Conservation (phyloP, 495 filamentous ascomycete genomes). For the Talaromyces adpressus region DNA sequence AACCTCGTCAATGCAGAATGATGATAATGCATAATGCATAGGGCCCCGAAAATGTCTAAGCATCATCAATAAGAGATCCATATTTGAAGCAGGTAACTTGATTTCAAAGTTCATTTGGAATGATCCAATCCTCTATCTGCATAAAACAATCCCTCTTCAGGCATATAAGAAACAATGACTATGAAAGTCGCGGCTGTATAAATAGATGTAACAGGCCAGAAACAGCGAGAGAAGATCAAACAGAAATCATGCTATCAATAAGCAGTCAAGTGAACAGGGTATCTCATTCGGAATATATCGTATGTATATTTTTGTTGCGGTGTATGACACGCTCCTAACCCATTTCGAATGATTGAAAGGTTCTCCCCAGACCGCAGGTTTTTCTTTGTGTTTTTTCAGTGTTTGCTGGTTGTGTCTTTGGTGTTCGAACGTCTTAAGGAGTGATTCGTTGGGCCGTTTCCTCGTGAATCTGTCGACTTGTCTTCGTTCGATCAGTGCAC, state of each 20-base stretch:
- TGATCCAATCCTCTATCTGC: not conserved
- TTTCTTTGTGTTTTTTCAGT: not conserved
- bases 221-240: not conserved
- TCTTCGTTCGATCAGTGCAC: not conserved
- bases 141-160: not conserved
- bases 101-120: not conserved
- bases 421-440: not conserved
- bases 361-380: not conserved
- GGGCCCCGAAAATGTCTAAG: no score
- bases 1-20: no score
- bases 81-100: not conserved
- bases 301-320: not conserved
- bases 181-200: not conserved
- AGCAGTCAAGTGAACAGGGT: slow-evolving; percentile 4
- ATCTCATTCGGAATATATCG: slow-evolving; percentile 2
- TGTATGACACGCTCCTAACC: not conserved
- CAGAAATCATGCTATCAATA: slow-evolving; percentile 1
- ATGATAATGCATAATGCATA: no score
- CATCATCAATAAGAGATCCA: no score
- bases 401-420: not conserved
- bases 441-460: not conserved
- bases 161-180: not conserved
- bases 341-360: not conserved
- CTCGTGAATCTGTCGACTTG: not conserved
- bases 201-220: not conserved